Base-by-base conservation (phyloP, 139 green algal species). In the Chlamydomonas sphaeroides region DNA sequence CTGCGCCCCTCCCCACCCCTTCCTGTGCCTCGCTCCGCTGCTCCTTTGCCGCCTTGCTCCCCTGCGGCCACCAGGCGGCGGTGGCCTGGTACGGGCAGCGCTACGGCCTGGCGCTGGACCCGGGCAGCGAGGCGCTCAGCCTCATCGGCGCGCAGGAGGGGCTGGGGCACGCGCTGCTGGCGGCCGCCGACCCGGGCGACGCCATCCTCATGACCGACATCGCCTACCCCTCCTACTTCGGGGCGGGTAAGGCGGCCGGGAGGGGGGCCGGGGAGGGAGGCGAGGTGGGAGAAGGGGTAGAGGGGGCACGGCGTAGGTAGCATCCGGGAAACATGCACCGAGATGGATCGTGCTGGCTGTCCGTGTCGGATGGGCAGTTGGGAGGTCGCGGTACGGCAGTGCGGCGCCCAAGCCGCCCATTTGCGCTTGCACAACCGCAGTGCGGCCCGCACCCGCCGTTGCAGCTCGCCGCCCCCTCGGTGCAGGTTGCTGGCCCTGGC, bases 171-270 rank as follows among this genome's bases (percentile, higher is more conserved):
- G 68, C 89, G 38, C 87, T 93, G 66, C 45, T 93, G 51, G 87
- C 84, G 28, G 85, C 84, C 10, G 59, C 85, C 6, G 89, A 93
- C 48, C 68, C 62, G 36, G 89, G 89, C 3, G 84, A 90, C 53
- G 51, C 4, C 17, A 84, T 92, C 26, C 68, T 89, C 5, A 89
- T 89, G 86, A 72, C 68, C 10, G 49, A 87, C 36, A 79, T 90
- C 0, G 89, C 85, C 11, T 91, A 91, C 65, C 85, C 89, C 1
- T 85, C 68, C 23, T 90, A 90, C 84, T 91, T 85, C 56, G 86
- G 86, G 4, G 86, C 86, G 62, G 83, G 79, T 87, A 14, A 53
- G 84, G 41, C 2, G 36, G 17, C 26, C 5, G 23, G 26, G 35
- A 26, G 42, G 38, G 35, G 38, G 41, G 66, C 11, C 35, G 35